Evolutionary conservation across 1,284 basidiomycete genomes (phyloP).

Genomic region (Cystobasidium slooffiae): DNA sequence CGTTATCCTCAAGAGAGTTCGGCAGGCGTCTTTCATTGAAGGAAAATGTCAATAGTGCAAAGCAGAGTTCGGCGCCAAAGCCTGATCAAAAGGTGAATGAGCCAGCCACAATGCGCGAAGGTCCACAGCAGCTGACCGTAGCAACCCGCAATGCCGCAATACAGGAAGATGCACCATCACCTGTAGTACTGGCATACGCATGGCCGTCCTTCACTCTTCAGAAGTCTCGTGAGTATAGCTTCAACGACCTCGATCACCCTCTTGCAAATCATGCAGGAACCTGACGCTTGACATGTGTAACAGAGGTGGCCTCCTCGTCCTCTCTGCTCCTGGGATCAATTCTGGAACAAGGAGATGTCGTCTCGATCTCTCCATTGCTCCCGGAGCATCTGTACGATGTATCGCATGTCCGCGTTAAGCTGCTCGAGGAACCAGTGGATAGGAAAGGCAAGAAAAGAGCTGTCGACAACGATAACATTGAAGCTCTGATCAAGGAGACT

Average conservation of each 20-base stretch:
- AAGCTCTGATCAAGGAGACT: constrained; percentile 9
- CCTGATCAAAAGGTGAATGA: constrained; percentile 44
- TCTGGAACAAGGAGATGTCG: constrained; percentile 43
- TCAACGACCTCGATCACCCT: constrained; percentile 4
- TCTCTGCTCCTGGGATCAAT: constrained; percentile 48
- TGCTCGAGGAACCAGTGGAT: constrained; percentile 22
- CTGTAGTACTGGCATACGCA: constrained; percentile 50
- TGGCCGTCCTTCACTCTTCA: constrained; percentile 54
- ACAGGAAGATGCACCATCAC: constrained; percentile 11
- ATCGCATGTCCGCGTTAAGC: constrained; percentile 8
- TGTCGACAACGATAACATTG: neutral
- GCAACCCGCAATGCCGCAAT: constrained; percentile 1
- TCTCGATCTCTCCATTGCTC: constrained; percentile 39
- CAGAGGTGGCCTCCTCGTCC: constrained; percentile 47
- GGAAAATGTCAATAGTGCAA: constrained; percentile 68
- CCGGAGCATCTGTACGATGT: constrained; percentile 35
- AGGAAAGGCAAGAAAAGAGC: constrained; percentile 33
- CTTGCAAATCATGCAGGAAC: neutral
- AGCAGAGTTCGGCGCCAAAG: constrained; percentile 60
- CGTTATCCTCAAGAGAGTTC: constrained; percentile 59
- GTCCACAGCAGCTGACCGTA: neutral
- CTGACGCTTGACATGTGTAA: neutral
- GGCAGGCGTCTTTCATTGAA: constrained; percentile 64
- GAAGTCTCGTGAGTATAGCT: constrained; percentile 40
- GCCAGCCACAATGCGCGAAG: constrained; percentile 42